Conservation (phyloP, 768 basidiomycete species). For the Phylloporus sp. region DNA sequence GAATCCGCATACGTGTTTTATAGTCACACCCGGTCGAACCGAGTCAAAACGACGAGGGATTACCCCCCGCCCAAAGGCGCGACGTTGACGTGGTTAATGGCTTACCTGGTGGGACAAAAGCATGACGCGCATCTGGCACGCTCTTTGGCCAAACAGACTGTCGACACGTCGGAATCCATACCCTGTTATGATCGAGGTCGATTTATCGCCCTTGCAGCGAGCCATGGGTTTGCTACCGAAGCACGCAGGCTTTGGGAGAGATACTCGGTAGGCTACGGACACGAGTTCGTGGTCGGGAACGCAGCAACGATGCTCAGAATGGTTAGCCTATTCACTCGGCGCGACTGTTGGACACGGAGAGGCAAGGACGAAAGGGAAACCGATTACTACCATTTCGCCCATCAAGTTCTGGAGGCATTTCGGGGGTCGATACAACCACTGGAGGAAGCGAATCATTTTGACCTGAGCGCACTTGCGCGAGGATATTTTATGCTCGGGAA, state of each 20-base stretch:
- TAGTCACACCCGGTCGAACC: conserved; percentile 35
- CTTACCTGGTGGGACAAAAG: conserved; percentile 35
- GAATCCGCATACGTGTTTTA: conserved; percentile 45
- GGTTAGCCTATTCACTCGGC: conserved; percentile 38
- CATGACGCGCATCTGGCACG: conserved; percentile 44
- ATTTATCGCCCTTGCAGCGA: conserved; percentile 46
- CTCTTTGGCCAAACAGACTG: conserved; percentile 45
- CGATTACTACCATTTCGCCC: conserved; percentile 35
- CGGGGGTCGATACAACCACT: conserved; percentile 42
- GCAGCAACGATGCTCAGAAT: conserved; percentile 38
- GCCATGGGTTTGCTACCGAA: conserved; percentile 41
- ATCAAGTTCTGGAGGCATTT: conserved; percentile 43
- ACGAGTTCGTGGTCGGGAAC: conserved; percentile 39
- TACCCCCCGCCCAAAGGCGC: conserved; percentile 50
- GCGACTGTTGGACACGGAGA: conserved; percentile 20
- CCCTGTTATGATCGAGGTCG: conserved; percentile 41
- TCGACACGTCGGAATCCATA: conserved; percentile 37
- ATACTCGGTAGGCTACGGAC: conserved; percentile 42
- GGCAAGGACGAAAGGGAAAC: conserved; percentile 5
- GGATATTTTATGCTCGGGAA: conserved; percentile 55
- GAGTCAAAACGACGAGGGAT: conserved; percentile 27
- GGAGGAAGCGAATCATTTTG: conserved; percentile 40
- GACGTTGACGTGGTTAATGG: conserved; percentile 51
- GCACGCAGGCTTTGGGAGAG: conserved; percentile 57
- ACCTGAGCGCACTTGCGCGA: conserved; percentile 58